Conservation (phyloP, 352 stramenopile genomes). For the Phytophthora rubi region DNA sequence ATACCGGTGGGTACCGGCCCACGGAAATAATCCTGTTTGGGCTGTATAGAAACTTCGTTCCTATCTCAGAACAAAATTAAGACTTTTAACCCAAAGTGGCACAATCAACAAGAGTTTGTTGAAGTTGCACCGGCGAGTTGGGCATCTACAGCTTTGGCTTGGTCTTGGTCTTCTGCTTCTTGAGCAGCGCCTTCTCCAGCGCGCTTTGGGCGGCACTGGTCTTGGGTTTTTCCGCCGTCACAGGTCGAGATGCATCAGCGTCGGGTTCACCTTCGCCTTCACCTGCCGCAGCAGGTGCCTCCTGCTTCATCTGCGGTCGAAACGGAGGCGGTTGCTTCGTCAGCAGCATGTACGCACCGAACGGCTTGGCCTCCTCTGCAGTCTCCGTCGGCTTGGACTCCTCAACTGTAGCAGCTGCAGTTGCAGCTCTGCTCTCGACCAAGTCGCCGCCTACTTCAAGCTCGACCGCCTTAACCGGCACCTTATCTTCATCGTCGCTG, state of each 20-base stretch:
- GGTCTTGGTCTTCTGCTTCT: constrained; percentile 24
- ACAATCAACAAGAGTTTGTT: no score
- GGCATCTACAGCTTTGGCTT: constrained; percentile 17
- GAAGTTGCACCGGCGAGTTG: constrained; percentile 14
- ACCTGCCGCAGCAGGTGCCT: background rate
- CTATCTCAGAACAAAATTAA: background rate
- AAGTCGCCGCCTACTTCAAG: background rate
- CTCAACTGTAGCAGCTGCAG: background rate
- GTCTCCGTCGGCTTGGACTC: constrained; percentile 1
- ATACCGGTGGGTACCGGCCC: no score
- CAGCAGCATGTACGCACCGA: constrained; percentile 37
- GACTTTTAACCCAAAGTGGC: no score
- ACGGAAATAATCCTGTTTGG: no score
- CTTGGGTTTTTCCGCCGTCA: constrained; percentile 16
- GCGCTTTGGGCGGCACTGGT: constrained; percentile 16
- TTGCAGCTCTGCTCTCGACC: constrained; percentile 12
- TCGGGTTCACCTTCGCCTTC: background rate
- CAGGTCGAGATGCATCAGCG: constrained; percentile 2
- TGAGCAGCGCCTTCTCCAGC: constrained; percentile 35
- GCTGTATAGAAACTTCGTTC: no score
- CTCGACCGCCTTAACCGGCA: constrained; percentile 2
- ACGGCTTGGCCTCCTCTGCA: constrained; percentile 21
- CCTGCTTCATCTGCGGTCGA: background rate
- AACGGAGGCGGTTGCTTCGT: constrained; percentile 32
- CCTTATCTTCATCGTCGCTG: constrained; percentile 10